Evolutionary conservation across 805 yeast species (phyloP).

Genomic region (Candida insectalens): DNA sequence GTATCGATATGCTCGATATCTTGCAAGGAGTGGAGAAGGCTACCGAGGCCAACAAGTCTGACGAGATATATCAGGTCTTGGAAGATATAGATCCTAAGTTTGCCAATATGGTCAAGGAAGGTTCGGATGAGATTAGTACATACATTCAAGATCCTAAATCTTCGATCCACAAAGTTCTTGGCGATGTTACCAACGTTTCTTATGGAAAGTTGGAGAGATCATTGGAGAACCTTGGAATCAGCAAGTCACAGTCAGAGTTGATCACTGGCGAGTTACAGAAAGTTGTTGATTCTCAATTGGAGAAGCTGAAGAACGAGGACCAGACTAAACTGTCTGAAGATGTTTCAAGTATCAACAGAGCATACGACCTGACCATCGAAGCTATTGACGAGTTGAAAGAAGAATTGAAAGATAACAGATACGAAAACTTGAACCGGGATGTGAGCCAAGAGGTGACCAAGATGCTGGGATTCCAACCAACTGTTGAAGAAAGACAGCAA

Average conservation of each 20-base stretch:
- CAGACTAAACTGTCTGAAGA: conserved; percentile 13
- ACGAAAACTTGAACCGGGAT: conserved; percentile 12
- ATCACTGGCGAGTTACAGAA: too few relatives aligned
- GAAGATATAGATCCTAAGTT: conserved; percentile 16
- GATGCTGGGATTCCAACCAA: conserved; percentile 40
- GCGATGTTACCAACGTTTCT: conserved; percentile 6
- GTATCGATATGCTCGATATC: conserved; percentile 17
- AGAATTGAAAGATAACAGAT: conserved; percentile 18
- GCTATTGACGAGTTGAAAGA: conserved; percentile 20
- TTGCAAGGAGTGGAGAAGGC: conserved; percentile 18
- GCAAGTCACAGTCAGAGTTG: too few relatives aligned
- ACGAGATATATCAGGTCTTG: too few relatives aligned
- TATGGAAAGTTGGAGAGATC: too few relatives aligned
- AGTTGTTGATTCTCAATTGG: too few relatives aligned
- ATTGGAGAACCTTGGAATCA: too few relatives aligned
- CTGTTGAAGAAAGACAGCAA: conserved; percentile 55
- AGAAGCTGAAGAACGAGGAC: too few relatives aligned
- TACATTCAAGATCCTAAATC: conserved; percentile 10
- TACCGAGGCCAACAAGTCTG: too few relatives aligned
- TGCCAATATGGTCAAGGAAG: conserved; percentile 10
- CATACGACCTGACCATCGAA: conserved; percentile 20
- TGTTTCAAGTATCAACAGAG: conserved; percentile 15
- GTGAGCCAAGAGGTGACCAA: conserved; percentile 10
- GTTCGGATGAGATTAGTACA: conserved; percentile 11
- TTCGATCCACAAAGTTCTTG: conserved; percentile 14